Base-by-base conservation (phyloP, 2,329 filamentous ascomycete species). In the Diplocarpon mali region DNA sequence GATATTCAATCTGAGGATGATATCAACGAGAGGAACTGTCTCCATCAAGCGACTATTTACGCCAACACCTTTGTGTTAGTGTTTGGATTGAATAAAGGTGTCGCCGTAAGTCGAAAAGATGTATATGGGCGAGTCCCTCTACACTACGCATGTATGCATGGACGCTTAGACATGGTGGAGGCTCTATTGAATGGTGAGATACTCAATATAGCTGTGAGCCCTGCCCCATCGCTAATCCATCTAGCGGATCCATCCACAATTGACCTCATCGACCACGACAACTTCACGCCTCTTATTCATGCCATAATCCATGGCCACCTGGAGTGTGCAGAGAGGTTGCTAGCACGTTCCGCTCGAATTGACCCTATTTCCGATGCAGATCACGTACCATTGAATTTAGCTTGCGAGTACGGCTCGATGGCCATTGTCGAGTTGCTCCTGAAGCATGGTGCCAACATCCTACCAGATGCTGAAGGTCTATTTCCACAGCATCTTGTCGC, bases 401-500 rank as follows among this genome's bases (percentile, higher is more conserved):
- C 92, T 35, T 98, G 92, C 61, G 90, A 96, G 61, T 85, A 95
- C 65, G 90, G 87, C 2, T 92, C 88, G 0, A 69, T 87, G 17
- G 76, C 81, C 12, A 90, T 95, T 48, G 86, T 94, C 13, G 80
- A 89, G 59, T 72, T 95, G 48, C 76, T 98, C 1, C 70, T 98
- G 40, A 80, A 85, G 56, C 79, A 85, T 54, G 80, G 83, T 8
- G 87, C 90, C 5, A 73, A 77, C 45, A 83, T 98, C 47, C 69
- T 95, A n/a, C 82, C 92, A 8, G 92, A 98, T 65, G 92, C 92
- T 2, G 92, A 98, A 68, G 92, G 92, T 1, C 70, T 98, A 10
- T 98, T 86, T 60, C 92, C 92, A n/a, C 92, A 96, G 61, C 92
- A 98, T 65, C 75, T 96, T 29, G 90, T 96, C 15, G 90, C 92